Base-by-base conservation (phyloP, 305 asterid genomes). In the Plantago coronopus region DNA sequence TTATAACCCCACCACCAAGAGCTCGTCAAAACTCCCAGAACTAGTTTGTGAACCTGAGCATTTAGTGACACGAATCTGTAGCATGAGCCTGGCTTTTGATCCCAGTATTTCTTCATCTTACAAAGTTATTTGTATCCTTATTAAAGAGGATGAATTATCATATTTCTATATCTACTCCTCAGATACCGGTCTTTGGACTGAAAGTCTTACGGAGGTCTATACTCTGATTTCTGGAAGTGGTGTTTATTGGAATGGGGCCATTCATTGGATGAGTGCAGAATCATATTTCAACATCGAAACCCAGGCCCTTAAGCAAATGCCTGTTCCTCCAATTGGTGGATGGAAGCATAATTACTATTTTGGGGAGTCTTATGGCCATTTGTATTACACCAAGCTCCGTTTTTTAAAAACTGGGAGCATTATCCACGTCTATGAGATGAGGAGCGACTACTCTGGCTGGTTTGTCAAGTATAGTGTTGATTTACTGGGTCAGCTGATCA, bases 361-460 rank as follows among this genome's bases (percentile, higher is more conserved):
- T 15, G 38, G 57, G 2, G 38, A 15, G 57, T 51, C 57, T 51
- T 51, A 27, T 51, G 38, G 2, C 14, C 38, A 15, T 48, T 48
- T 48, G 27, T 17, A 1, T 17, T 48, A 0, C 12, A 48, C 54
- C 1, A 48, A 48, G 54, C 54, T 48, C 18, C 13, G 54, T 22
- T 17, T 17, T 13, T 2, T 5, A 5, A 27, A 27, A 27, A 27
- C 31, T 27, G 31, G 31, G 5, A 27, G 2, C 4, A 5, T 27
- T 27, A 23, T 48, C 16, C 15, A 48, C 21, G 54, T 48, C 14
- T 18, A n/a, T 48, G 54, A 48, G n/a, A 11, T 48, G 54, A 48
- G 21, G 54, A 48, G 54, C 6, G 54, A 48, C n/a, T 48, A 48
- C 13, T 48, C 54, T 2, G 54, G 21, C 23, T 48, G 54, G 27